These are phyloP conservation scores for Hippophae tibetana DNA, from an alignment of 306 rosid genomes.

Conservation along the genomic window DNA sequence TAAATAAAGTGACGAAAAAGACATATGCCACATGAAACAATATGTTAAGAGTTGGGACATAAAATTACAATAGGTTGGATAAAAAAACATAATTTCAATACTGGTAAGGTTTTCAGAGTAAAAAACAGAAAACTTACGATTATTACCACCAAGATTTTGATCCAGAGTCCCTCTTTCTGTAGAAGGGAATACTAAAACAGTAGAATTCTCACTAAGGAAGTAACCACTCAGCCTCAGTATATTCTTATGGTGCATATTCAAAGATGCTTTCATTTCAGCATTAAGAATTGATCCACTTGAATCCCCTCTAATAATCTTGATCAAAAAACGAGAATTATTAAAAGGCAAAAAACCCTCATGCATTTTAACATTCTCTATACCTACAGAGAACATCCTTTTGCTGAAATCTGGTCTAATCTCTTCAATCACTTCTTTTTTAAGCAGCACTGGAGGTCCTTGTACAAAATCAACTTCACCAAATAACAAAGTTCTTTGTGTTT, in stretches of 20 bases:
- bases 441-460: constrained; percentile 9
- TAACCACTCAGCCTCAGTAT: constrained; percentile 11
- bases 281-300: constrained; percentile 1
- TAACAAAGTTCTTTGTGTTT: too few species aligned
- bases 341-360: constrained; percentile 9
- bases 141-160: constrained; percentile 2
- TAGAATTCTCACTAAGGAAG: not conserved
- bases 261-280: constrained; percentile 19
- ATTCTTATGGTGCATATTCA: constrained; percentile 21
- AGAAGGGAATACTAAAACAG: constrained; percentile 14
- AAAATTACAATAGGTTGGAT: too few species aligned
- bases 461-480: not conserved
- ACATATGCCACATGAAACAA: too few species aligned
- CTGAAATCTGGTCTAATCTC: constrained; percentile 12
- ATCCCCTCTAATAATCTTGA: constrained; percentile 8
- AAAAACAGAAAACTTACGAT: too few species aligned
- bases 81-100: too few species aligned
- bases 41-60: too few species aligned
- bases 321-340: not conserved
- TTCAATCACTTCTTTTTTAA: constrained; percentile 17
- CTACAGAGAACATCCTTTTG: constrained; percentile 1
- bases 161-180: constrained; percentile 9
- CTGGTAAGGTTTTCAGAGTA: too few species aligned
- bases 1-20: too few species aligned
- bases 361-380: not conserved